Conservation (phyloP, 129 eudicot species). For the Pseudognaphalium luteoalbum region DNA sequence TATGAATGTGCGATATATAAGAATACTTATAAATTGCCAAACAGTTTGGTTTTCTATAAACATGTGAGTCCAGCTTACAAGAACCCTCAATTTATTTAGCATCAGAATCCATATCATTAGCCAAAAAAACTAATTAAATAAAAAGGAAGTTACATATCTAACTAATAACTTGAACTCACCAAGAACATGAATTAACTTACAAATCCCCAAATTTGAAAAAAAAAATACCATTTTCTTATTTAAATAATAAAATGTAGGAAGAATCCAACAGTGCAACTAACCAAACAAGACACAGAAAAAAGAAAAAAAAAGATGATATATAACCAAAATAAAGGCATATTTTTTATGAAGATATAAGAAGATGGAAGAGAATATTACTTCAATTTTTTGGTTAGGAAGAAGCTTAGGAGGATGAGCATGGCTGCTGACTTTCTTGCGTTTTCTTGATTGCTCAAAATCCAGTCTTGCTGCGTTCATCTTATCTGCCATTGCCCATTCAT, state of each 20-base stretch:
- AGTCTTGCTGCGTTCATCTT: not conserved
- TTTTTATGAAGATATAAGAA: not conserved
- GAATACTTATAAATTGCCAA: not conserved
- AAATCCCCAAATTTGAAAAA: not conserved
- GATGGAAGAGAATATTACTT: not conserved
- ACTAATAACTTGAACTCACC: not conserved
- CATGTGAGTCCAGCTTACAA: not conserved
- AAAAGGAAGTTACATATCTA: not conserved
- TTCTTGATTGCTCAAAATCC: not conserved
- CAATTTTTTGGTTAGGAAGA: not conserved
- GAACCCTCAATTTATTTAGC: not conserved
- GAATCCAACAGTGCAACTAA: not conserved
- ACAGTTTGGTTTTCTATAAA: not conserved
- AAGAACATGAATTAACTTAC: not conserved
- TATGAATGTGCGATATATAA: not conserved
- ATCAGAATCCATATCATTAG: too few relatives aligned
- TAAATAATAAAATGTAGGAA: not conserved
- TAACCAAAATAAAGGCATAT: not conserved
- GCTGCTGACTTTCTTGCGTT: not conserved
- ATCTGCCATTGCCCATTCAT: not conserved
- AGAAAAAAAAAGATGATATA: too few relatives aligned
- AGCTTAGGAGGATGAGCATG: not conserved
- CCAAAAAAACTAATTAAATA: not conserved
- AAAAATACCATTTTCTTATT: not conserved
- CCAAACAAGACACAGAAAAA: not conserved